Conservation (phyloP, 441 rosid genomes). For the Corymbia calophylla region DNA sequence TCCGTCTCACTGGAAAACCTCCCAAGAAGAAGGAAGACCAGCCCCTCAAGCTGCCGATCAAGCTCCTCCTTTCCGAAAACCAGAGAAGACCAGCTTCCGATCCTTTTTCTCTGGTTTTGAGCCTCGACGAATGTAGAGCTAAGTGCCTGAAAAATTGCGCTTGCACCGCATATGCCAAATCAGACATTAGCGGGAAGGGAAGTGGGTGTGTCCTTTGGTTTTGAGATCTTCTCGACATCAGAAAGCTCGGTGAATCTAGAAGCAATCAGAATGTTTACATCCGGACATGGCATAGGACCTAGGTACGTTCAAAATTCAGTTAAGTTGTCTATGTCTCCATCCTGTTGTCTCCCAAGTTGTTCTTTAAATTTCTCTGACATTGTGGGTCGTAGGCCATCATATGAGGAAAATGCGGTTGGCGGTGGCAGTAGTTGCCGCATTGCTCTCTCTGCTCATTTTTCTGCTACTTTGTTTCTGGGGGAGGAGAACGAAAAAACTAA, state of each 20-base stretch:
- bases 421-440: not conserved
- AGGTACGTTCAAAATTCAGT: not conserved
- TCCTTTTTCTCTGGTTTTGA: not conserved
- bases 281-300: not conserved
- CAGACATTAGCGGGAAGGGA: not conserved
- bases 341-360: not conserved
- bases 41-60: too few species aligned
- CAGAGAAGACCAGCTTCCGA: not conserved
- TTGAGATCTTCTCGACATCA: not conserved
- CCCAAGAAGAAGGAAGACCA: too few species aligned
- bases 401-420: not conserved
- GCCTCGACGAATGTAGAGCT: not conserved
- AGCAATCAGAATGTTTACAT: not conserved
- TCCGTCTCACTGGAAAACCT: too few species aligned
- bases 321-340: not conserved
- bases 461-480: not conserved
- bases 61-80: not conserved
- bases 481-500: not conserved
- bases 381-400: not conserved
- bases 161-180: not conserved
- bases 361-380: not conserved
- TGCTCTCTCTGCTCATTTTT: not conserved
- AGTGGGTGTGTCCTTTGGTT: not conserved
- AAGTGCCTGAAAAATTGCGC: not conserved
- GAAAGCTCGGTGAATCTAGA: not conserved